Percentiles rank a stretch among this genome's conserved stretches.
These are phyloP conservation scores for Saccharomyces hybrid DNA, from an alignment of 1,139 yeast genomes.

Conservation along the genomic window DNA sequence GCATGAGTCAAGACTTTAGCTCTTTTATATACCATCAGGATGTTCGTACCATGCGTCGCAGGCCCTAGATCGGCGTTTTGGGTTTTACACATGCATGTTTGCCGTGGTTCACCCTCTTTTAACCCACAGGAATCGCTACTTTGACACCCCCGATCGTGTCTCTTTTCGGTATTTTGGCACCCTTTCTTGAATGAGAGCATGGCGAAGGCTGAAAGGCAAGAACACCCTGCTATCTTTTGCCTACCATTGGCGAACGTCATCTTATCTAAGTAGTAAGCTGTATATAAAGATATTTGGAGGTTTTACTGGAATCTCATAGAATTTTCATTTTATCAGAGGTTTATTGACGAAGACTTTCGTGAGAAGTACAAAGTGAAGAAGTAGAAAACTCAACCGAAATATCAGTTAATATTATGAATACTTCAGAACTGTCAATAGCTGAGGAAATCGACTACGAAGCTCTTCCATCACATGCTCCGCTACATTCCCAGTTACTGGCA, in stretches of 20 bases:
- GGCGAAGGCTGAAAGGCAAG: neutral
- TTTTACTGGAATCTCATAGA: neutral
- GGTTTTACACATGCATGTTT: neutral
- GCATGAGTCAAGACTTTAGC: neutral
- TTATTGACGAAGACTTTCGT: neutral
- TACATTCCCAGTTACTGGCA: slow-evolving; percentile 75
- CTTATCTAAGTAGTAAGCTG: neutral
- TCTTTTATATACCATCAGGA: neutral
- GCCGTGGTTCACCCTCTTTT: neutral
- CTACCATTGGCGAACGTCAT: neutral
- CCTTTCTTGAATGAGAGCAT: neutral
- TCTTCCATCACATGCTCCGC: slow-evolving; percentile 79
- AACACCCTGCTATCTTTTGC: neutral
- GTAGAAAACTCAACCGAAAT: neutral
- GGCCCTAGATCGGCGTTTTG: neutral
- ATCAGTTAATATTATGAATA: slow-evolving; percentile 7
- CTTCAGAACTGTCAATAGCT: slow-evolving; percentile 13
- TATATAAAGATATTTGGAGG: neutral
- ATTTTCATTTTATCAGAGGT: neutral
- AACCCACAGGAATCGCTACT: neutral
- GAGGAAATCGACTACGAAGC: slow-evolving; percentile 76
- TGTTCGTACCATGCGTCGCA: neutral
- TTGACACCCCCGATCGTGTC: slow-evolving; percentile 1
- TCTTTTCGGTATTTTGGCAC: neutral
- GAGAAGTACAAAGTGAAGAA: neutral